A percentile compares a stretch with the other conserved stretches of the same genome.
Conservation (phyloP, 164 flowering plant genomes). For the Cinnamomum micranthum region DNA sequence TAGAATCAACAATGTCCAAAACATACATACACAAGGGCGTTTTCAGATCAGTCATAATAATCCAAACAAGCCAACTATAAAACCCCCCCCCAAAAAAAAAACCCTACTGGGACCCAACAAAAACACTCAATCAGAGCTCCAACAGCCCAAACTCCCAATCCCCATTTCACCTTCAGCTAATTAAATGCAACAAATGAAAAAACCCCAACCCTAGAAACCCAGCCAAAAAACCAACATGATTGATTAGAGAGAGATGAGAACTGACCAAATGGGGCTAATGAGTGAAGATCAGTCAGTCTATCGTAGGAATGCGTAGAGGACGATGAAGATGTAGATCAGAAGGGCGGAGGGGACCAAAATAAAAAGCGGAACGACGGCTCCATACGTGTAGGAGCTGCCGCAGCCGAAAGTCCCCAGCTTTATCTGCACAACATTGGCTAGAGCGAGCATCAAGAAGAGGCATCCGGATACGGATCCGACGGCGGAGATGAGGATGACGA, state of each 20-base stretch:
- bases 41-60: too few relatives aligned
- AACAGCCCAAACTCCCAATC: too few relatives aligned
- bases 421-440: constrained; percentile 71
- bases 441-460: constrained; percentile 62
- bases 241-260: not conserved
- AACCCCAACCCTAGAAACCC: too few relatives aligned
- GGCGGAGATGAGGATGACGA: constrained; percentile 53
- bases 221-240: not conserved
- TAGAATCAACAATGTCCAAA: too few relatives aligned
- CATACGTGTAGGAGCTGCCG: constrained; percentile 35
- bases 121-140: too few relatives aligned
- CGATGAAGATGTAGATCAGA: constrained; percentile 43
- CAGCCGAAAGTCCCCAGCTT: constrained; percentile 74
- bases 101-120: too few relatives aligned
- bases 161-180: too few relatives aligned
- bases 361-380: constrained; percentile 60
- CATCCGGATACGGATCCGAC: constrained; percentile 74
- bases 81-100: too few relatives aligned
- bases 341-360: constrained; percentile 62
- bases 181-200: too few relatives aligned
- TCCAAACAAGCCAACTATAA: too few relatives aligned
- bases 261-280: not conserved
- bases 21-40: too few relatives aligned
- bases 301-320: constrained; percentile 45
- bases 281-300: not conserved